A percentile compares a stretch with the other conserved stretches of the same genome.
phyloP scores from a whole-genome alignment of 768 basidiomycete genomes.

The Candolleomyces eurysporus region DNA sequence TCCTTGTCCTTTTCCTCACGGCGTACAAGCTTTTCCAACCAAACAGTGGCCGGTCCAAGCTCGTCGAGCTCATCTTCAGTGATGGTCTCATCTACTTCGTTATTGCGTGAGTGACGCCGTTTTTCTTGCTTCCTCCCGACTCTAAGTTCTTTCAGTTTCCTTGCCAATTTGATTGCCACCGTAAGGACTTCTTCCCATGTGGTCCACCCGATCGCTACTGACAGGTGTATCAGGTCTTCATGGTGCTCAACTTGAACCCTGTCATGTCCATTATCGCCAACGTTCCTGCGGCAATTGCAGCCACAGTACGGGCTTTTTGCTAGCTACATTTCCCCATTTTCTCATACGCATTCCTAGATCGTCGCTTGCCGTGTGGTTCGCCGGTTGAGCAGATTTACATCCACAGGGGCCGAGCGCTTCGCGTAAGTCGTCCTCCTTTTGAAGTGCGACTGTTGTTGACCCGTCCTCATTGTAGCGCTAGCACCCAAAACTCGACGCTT shows the following conservation, averaged over 20 bases:
- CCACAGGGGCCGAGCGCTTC: conserved; percentile 49
- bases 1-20: conserved; percentile 58
- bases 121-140: not conserved
- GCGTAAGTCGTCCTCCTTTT: conserved; percentile 37
- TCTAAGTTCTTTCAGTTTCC: conserved; percentile 42
- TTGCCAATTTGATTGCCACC: conserved; percentile 66
- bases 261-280: conserved; percentile 75
- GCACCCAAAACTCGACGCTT: conserved; percentile 52
- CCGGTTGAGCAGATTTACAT: conserved; percentile 57
- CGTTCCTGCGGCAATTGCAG: conserved; percentile 68
- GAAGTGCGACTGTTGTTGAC: not conserved
- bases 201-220: not conserved
- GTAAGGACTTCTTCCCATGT: conserved; percentile 31
- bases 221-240: conserved; percentile 41
- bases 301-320: conserved; percentile 39
- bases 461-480: conserved; percentile 21
- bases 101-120: conserved; percentile 52
- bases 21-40: conserved; percentile 57
- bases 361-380: conserved; percentile 62
- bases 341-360: conserved; percentile 40
- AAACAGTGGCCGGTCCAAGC: conserved; percentile 45
- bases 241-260: conserved; percentile 67
- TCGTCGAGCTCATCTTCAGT: conserved; percentile 65
- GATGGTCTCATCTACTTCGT: conserved; percentile 73
- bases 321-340: not conserved